Evolutionary conservation across 495 filamentous ascomycete species (phyloP).

Genomic region (Annulohypoxylon nitens): DNA sequence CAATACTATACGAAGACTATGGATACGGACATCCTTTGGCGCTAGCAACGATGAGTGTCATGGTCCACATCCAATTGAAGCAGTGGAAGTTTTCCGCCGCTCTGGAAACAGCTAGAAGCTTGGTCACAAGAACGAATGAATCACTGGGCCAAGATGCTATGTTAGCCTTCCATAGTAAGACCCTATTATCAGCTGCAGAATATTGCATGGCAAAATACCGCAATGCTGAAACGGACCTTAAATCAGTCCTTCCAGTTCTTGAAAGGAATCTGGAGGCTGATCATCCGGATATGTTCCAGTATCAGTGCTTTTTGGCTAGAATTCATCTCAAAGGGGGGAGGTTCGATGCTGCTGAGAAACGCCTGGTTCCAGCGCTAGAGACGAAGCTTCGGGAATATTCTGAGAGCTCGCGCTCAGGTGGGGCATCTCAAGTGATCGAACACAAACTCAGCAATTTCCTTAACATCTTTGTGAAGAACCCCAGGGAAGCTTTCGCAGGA

Average conservation of each 20-base stretch:
- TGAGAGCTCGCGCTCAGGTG: background rate
- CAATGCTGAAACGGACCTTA: background rate
- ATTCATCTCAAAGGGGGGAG: constrained; percentile 1
- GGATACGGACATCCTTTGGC: background rate
- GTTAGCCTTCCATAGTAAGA: background rate
- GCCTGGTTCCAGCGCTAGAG: background rate
- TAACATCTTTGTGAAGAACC: background rate
- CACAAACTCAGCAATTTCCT: background rate
- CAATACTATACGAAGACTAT: background rate
- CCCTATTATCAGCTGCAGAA: background rate
- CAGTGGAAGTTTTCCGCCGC: background rate
- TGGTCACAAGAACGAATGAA: background rate
- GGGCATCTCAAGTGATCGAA: background rate
- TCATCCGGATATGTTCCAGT: background rate
- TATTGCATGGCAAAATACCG: background rate
- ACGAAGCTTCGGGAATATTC: background rate
- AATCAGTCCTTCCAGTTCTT: background rate
- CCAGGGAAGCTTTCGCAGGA: background rate
- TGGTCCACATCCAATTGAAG: background rate
- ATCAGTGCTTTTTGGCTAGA: constrained; percentile 3
- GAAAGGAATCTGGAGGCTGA: background rate
- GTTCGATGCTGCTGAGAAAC: background rate
- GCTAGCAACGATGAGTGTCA: background rate
- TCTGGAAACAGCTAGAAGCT: background rate
- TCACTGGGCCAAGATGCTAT: background rate